Percentiles rank a stretch among this genome's conserved stretches.
phyloP scores from a whole-genome alignment of 805 yeast species.

The Zygoascus biomembranicola region DNA sequence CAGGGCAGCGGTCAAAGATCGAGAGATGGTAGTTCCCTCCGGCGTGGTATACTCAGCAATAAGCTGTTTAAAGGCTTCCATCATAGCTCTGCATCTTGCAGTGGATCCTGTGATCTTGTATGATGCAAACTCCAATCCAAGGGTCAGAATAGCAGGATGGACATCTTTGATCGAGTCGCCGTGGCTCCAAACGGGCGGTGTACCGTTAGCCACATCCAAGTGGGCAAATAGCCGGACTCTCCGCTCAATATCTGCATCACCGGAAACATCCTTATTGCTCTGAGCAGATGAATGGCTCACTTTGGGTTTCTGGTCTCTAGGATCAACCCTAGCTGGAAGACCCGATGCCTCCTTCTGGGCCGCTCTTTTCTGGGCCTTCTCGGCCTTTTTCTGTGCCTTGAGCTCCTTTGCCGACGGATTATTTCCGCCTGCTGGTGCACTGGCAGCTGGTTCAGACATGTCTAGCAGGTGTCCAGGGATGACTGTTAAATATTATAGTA shows the following conservation, averaged over 20 bases:
- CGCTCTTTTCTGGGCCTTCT: conserved; percentile 88
- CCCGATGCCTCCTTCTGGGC: conserved; percentile 68
- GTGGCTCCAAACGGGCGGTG: background rate
- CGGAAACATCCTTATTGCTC: background rate
- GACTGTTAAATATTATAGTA: too few relatives aligned
- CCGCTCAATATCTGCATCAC: background rate
- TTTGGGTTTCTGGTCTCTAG: conserved; percentile 1
- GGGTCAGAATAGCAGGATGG: conserved; percentile 75
- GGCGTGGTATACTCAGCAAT: conserved; percentile 81
- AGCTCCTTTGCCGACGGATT: conserved; percentile 64
- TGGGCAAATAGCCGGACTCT: conserved; percentile 6
- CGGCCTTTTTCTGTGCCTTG: conserved; percentile 79
- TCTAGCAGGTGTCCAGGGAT: too few relatives aligned
- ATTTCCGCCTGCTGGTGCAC: conserved; percentile 7
- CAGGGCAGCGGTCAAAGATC: conserved; percentile 81
- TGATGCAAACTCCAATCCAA: conserved; percentile 73
- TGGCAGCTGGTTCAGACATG: too few relatives aligned
- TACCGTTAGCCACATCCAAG: conserved; percentile 1
- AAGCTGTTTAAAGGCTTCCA: conserved; percentile 73
- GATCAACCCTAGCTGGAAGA: conserved; percentile 30
- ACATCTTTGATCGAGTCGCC: conserved; percentile 53
- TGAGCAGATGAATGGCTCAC: background rate
- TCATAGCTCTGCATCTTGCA: conserved; percentile 75
- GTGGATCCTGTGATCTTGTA: conserved; percentile 87
- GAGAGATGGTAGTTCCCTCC: conserved; percentile 69